Conservation (phyloP, 164 flowering plant species). For the Stephania japonica region DNA sequence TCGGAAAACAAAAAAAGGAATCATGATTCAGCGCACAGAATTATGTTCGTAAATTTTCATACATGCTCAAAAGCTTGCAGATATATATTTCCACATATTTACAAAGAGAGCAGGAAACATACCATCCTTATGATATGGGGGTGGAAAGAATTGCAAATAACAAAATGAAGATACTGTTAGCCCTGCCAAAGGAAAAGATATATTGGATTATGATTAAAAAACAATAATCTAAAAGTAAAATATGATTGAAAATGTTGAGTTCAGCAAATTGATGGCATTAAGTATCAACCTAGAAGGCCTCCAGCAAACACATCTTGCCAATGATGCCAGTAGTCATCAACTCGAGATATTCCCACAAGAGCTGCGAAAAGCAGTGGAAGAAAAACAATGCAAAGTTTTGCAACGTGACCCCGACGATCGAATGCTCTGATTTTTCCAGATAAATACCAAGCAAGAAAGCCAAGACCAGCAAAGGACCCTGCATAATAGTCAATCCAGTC, state of each 20-base stretch:
- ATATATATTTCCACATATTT: not conserved
- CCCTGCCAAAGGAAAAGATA: not conserved
- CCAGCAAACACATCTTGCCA: slow-evolving; percentile 16
- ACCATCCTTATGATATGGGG: slow-evolving; percentile 11
- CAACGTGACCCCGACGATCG: slow-evolving; percentile 12
- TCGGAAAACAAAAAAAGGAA: not conserved
- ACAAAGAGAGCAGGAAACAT: slow-evolving; percentile 1
- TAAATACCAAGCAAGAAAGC: slow-evolving; percentile 10
- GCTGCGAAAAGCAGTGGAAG: slow-evolving; percentile 13
- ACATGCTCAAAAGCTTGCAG: not conserved
- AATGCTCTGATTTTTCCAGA: slow-evolving; percentile 12
- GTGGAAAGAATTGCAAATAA: slow-evolving; percentile 15
- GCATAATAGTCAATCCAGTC: not conserved
- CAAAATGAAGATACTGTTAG: slow-evolving; percentile 3
- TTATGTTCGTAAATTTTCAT: not conserved
- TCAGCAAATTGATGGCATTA: not conserved
- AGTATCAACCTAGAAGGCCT: slow-evolving; percentile 11
- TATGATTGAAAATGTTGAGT: not conserved
- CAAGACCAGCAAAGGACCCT: slow-evolving; percentile 16
- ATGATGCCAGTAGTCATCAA: slow-evolving; percentile 14
- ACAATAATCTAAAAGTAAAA: not conserved
- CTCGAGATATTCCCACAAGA: slow-evolving; percentile 13
- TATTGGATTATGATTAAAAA: not conserved
- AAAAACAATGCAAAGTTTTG: slow-evolving; percentile 12
- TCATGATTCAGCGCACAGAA: not conserved